Evolutionary conservation across 495 filamentous ascomycete genomes (phyloP), one percentile per base, ranked within the genome.

Genomic region (Neurospora africana): DNA sequence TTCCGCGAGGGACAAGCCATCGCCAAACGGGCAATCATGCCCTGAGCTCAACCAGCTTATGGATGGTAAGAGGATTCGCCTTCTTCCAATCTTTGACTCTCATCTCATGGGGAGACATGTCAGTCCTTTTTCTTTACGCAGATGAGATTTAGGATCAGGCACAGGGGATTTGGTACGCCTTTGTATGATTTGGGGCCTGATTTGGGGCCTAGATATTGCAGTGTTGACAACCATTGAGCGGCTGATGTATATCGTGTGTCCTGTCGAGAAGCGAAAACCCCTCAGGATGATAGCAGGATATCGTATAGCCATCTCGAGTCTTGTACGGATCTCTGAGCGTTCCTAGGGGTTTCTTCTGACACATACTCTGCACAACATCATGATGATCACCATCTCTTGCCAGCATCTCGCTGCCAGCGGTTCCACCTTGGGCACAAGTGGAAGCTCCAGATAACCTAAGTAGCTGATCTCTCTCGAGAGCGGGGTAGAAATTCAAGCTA

Each of bases 1-100:
- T 58, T 1, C 74, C 76, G 72, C 53, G 68, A 47, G 38, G 74
- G 41, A 76, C 73, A 78, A 78, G 76, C 74, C 37, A 76, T 78
- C 41, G 74, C 76, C 76, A 78, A 78, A n/a, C n/a, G n/a, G n/a
- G 76, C 61, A 69, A 38, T 41, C 69, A 69, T 72, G 71, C 67
- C 47, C 44, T 30, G 39, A 40, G 67, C 21, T 65, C 27, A 19
- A 65, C 17, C 70, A 68, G 21, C 23, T 38, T 3, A 30, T 61
- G 6, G 1, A 38, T 3, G 2, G 4, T 2, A 38, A 27, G 23
- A 61, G 17, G 23, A 30, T 33, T 61, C 5, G n/a, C 3, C 9
- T 65, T 35, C 15, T 8, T 65, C 27, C 6, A 30, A 65, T 30
- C 53, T 65, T 33, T 19, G 13, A 33, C 6, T 61, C 33, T 6